phyloP scores from a whole-genome alignment of 2,329 filamentous ascomycete genomes.

The Aspergillus ustus region DNA sequence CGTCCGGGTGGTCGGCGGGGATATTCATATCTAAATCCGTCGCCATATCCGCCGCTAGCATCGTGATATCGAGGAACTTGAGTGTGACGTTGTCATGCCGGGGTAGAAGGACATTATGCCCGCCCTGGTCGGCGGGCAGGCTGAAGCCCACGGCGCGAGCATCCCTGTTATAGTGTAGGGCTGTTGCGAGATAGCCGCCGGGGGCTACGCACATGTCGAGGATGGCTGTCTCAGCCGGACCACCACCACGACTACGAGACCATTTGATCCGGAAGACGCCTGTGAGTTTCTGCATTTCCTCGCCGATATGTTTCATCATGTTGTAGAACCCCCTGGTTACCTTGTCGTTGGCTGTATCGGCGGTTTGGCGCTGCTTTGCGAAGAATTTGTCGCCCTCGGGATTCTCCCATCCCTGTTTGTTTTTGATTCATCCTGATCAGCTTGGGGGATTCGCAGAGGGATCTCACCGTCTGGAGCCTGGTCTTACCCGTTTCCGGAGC shows the following conservation, averaged over 20 bases:
- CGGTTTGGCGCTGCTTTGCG: constrained; percentile 14
- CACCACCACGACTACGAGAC: not conserved
- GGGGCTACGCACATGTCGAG: constrained; percentile 64
- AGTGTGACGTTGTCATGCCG: constrained; percentile 16
- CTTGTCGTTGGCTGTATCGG: constrained; percentile 12
- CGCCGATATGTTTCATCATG: constrained; percentile 17
- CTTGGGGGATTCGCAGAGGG: no score
- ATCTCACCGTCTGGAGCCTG: not conserved
- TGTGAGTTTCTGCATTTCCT: constrained; percentile 1
- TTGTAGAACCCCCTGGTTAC: constrained; percentile 14
- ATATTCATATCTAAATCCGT: constrained; percentile 17
- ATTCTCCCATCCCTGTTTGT: constrained; percentile 15
- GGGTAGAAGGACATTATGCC: constrained; percentile 6
- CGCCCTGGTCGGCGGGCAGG: constrained; percentile 6
- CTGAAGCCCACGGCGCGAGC: constrained; percentile 31
- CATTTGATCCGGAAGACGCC: constrained; percentile 16
- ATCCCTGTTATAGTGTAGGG: constrained; percentile 41
- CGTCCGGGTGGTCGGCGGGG: constrained; percentile 28
- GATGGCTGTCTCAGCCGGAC: constrained; percentile 29
- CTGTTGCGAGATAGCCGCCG: constrained; percentile 54
- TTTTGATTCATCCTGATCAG: not conserved
- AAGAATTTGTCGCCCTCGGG: constrained; percentile 13
- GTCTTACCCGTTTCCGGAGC: constrained; percentile 6
- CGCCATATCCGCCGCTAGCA: constrained; percentile 54
- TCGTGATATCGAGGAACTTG: constrained; percentile 54